Percentiles rank a stretch among this genome's conserved stretches.
Conservation (phyloP, 1,284 basidiomycete species). For the Ceratobasidium sp. region DNA sequence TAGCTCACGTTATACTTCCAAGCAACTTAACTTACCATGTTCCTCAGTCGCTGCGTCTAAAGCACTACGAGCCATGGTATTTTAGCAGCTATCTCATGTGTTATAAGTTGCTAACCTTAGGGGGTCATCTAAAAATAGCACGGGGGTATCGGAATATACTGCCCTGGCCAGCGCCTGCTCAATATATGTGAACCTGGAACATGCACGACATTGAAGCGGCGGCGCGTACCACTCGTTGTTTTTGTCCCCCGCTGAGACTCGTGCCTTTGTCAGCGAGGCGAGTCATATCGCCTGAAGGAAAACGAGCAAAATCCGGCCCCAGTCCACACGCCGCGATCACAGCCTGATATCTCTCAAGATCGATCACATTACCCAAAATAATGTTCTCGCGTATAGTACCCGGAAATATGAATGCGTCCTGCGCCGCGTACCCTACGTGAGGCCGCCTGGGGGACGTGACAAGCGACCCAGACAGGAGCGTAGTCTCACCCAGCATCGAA, state of each 20-base stretch:
- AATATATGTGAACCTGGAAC: neutral
- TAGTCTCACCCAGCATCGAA: conserved; percentile 24
- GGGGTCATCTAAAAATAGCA: conserved; percentile 30
- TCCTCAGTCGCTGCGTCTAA: conserved; percentile 21
- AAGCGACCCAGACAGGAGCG: neutral
- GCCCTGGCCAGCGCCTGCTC: conserved; percentile 10
- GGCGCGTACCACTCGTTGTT: conserved; percentile 7
- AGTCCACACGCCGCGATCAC: conserved; percentile 46
- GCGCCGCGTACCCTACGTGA: conserved; percentile 19
- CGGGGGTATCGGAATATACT: conserved; percentile 7
- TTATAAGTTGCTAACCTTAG: neutral
- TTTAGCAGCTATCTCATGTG: neutral
- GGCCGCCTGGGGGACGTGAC: conserved; percentile 13
- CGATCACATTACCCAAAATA: conserved; percentile 39
- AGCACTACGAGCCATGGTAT: neutral
- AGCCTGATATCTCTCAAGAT: conserved; percentile 42
- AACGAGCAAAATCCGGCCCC: conserved; percentile 43
- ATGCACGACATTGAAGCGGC: neutral
- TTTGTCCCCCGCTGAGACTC: conserved; percentile 25
- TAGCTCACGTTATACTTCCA: neutral
- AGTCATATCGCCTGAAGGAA: conserved; percentile 45
- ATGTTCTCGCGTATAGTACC: conserved; percentile 30
- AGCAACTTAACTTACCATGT: conserved; percentile 1
- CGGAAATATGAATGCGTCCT: conserved; percentile 22
- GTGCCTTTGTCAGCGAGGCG: conserved; percentile 8